Evolutionary conservation across 768 basidiomycete species (phyloP), one percentile per base, ranked within the genome.

Genomic region (Cytidiella melzeri): DNA sequence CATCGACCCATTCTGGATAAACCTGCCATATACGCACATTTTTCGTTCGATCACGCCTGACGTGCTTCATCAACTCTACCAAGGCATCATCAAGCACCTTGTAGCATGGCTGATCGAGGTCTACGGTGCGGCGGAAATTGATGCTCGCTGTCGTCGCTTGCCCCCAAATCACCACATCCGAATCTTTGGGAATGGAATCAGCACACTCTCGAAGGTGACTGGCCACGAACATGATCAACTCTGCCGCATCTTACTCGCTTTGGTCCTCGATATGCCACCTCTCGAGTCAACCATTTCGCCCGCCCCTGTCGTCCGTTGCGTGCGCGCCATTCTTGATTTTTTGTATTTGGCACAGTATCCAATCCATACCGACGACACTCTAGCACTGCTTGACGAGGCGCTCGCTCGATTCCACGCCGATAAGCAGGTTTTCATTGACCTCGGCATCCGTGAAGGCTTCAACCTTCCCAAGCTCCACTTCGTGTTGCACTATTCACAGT

Each of bases 21-120:
- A 50, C 10, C 53, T 65, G 2, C 59, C 62, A 0, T 61, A 60
- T 47, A 24, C 34, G 11, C 50, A 66, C 34, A 64, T 64, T 28
- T 61, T 54, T 41, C 38, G 10, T 1, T 39, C 58, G 1, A 61
- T 64, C 38, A 59, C 58, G 5, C 58, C 64, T 1, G 64, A 67
- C 36, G 50, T 65, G 25, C 57, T 67, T 2, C 65, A 67, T 44
- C 65, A 66, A 36, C 42, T 66, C 0, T 54, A 55, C 23, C 64
- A 66, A 47, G 63, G 64, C 4, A 42, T 66, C 10, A 23, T 65
- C 48, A 65, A 65, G 41, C 58, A 65, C 44, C 28, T 64, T 0
- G 24, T 64, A 20, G 11, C 50, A 3, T 64, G 64, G 64, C 6
- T 63, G 10, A 18, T 41, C 20, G 10, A 39, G 2, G 55, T 53